Evolutionary conservation across 2,329 filamentous ascomycete species (phyloP).

Genomic region (Calonectria fujianensis): DNA sequence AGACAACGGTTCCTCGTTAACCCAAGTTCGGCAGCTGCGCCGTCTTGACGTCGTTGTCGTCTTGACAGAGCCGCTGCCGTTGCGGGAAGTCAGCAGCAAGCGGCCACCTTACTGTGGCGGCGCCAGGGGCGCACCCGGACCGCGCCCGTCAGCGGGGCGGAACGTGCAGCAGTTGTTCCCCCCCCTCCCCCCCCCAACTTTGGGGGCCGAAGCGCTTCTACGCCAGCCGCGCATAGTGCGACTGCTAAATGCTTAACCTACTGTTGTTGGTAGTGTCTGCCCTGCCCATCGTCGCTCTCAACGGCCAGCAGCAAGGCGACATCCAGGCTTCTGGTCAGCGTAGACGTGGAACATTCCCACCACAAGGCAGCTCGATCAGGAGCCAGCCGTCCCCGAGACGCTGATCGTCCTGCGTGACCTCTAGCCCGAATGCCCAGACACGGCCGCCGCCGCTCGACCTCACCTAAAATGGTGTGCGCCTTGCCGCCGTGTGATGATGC

Average conservation of each 20-base stretch:
- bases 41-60: neutral
- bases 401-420: no score
- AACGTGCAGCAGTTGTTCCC: neutral
- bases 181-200: neutral
- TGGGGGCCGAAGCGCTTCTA: neutral
- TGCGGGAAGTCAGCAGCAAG: neutral
- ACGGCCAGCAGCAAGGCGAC: no score
- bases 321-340: no score
- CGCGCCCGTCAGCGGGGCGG: neutral
- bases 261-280: no score
- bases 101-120: neutral
- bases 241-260: neutral
- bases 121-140: neutral
- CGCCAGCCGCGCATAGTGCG: neutral
- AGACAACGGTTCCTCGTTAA: neutral
- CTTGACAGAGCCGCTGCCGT: no score
- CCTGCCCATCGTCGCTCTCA: no score
- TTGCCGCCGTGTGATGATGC: neutral
- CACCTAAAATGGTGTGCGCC: neutral
- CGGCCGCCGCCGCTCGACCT: slow-evolving; percentile 6
- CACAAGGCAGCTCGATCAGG: no score
- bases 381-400: no score
- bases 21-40: neutral
- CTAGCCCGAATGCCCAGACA: neutral
- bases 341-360: no score